Conservation (phyloP, 495 filamentous ascomycete species). For the Podospora didyma region DNA sequence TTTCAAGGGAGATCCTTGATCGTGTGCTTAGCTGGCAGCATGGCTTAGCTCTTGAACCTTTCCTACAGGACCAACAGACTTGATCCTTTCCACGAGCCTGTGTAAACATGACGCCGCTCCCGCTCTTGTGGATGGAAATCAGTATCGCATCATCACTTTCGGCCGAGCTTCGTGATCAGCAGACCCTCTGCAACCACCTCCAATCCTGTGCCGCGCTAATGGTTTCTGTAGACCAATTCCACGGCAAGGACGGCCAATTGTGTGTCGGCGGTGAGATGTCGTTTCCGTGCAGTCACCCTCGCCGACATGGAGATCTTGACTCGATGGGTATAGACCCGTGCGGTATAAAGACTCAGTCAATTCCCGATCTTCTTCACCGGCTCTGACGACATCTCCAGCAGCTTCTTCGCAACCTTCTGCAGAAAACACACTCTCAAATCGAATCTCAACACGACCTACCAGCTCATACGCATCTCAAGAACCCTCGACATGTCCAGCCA, state of each 20-base stretch:
- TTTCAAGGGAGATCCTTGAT: neutral
- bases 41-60: conserved; percentile 1
- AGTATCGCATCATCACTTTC: conserved; percentile 13
- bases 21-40: conserved; percentile 3
- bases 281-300: neutral
- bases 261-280: conserved; percentile 18
- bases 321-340: neutral
- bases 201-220: conserved; percentile 11
- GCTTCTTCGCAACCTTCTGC: neutral
- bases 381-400: neutral
- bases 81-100: neutral
- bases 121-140: neutral
- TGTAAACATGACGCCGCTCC: conserved; percentile 11
- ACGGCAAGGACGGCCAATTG: conserved; percentile 4
- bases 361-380: neutral
- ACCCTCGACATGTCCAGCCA: conserved; percentile 3
- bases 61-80: neutral
- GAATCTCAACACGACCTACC: neutral
- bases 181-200: conserved; percentile 17
- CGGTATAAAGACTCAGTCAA: neutral
- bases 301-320: neutral
- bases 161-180: conserved; percentile 23
- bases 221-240: conserved; percentile 6
- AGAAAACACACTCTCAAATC: neutral
- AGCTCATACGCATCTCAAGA: neutral